Conservation (phyloP, 805 yeast species). For the Lipomyces anomalus region DNA sequence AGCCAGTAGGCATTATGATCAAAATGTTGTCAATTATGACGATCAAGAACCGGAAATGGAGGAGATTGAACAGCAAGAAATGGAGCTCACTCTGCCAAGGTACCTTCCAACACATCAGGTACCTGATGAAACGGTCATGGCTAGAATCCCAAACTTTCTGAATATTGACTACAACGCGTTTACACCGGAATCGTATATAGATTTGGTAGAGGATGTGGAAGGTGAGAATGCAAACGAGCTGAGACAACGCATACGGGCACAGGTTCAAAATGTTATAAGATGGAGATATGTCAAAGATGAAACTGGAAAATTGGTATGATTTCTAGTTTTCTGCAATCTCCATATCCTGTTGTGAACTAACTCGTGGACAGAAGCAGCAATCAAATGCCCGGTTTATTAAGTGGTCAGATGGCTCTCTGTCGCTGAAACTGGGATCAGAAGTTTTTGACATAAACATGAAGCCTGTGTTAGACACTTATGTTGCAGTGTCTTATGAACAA, state of each 20-base stretch:
- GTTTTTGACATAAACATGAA: conserved; percentile 69
- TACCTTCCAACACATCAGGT: conserved; percentile 29
- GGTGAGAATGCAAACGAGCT: conserved; percentile 16
- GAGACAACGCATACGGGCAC: conserved; percentile 38
- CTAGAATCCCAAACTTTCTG: conserved; percentile 77
- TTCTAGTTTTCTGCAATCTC: neutral
- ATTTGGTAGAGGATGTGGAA: conserved; percentile 15
- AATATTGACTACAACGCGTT: conserved; percentile 82
- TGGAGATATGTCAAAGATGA: conserved; percentile 85
- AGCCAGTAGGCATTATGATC: conserved; percentile 2
- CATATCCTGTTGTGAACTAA: neutral
- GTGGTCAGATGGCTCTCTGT: conserved; percentile 90
- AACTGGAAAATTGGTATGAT: conserved; percentile 46
- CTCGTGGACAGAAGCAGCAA: conserved; percentile 43
- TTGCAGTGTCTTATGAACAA: conserved; percentile 64
- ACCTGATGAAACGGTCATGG: conserved; percentile 36
- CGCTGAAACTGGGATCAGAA: conserved; percentile 82
- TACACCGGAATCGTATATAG: conserved; percentile 54
- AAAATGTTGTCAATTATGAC: conserved; percentile 4
- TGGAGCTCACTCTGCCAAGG: conserved; percentile 34
- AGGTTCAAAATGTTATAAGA: conserved; percentile 79
- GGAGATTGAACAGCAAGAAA: conserved; percentile 28
- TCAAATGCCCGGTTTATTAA: conserved; percentile 84
- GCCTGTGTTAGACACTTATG: conserved; percentile 61
- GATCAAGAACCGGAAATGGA: conserved; percentile 25